Conservation (phyloP, 306 rosid species). For the Medicago lupulina region DNA sequence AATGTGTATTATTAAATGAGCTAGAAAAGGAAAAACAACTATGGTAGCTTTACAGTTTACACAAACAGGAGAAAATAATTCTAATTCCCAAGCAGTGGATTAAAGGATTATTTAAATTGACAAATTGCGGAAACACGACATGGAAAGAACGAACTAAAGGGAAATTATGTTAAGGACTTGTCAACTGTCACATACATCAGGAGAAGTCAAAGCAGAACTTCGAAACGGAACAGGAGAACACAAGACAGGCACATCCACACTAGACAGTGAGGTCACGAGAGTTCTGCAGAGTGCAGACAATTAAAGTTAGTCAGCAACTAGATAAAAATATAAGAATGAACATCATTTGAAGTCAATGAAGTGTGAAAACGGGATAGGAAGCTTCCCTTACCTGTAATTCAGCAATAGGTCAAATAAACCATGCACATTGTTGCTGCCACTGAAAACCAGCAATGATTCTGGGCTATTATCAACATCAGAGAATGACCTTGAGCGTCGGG, state of each 20-base stretch:
- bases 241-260: constrained; percentile 82
- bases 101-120: constrained; percentile 31
- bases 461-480: constrained; percentile 78
- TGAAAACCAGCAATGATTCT: constrained; percentile 78
- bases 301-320: constrained; percentile 32
- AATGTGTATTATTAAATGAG: constrained; percentile 25
- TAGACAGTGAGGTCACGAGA: constrained; percentile 69
- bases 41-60: not conserved
- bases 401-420: constrained; percentile 81
- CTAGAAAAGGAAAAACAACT: constrained; percentile 30
- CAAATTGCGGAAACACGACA: constrained; percentile 26
- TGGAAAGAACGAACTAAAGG: constrained; percentile 22
- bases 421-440: constrained; percentile 71
- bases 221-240: constrained; percentile 85
- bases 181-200: constrained; percentile 59
- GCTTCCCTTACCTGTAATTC: constrained; percentile 75
- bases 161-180: constrained; percentile 9
- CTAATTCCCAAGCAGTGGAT: not conserved
- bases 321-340: constrained; percentile 19
- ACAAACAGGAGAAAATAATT: constrained; percentile 16
- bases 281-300: constrained; percentile 62
- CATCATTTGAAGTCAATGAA: constrained; percentile 22
- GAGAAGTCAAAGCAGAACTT: constrained; percentile 82
- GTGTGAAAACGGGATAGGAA: constrained; percentile 24
- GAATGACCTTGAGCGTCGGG: constrained; percentile 64